Conservation (phyloP, 495 filamentous ascomycete species). For the Trichocladium antarcticum region DNA sequence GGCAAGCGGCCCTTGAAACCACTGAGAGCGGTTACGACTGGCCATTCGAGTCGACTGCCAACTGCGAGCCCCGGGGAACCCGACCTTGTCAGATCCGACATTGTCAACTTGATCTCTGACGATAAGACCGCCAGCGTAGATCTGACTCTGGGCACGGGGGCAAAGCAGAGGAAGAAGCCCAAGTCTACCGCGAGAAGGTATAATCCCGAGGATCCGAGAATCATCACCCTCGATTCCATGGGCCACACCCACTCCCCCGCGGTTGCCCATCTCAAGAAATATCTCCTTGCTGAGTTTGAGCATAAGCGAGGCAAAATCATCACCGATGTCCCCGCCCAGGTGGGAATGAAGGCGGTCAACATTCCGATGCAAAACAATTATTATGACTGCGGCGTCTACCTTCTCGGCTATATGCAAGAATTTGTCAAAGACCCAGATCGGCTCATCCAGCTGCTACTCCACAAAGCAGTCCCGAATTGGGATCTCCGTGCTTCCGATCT, state of each 20-base stretch:
- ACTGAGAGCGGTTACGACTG: conserved; percentile 9
- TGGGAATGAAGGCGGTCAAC: conserved; percentile 55
- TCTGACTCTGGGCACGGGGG: neutral
- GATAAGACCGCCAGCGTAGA: conserved; percentile 1
- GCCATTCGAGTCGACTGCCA: neutral
- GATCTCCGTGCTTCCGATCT: conserved; percentile 24
- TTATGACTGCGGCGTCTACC: conserved; percentile 80
- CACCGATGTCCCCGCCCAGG: conserved; percentile 38
- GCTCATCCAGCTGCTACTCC: conserved; percentile 40
- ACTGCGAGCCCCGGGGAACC: neutral
- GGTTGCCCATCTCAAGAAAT: conserved; percentile 58
- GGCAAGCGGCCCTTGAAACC: neutral
- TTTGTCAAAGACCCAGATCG: conserved; percentile 59
- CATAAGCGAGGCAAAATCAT: conserved; percentile 52
- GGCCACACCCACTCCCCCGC: conserved; percentile 48
- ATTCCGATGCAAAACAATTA: conserved; percentile 75
- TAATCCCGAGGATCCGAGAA: conserved; percentile 43
- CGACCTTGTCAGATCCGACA: conserved; percentile 13
- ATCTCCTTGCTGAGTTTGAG: conserved; percentile 60
- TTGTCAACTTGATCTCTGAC: conserved; percentile 11
- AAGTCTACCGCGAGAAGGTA: conserved; percentile 25
- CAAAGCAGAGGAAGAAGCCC: conserved; percentile 19
- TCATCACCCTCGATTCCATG: conserved; percentile 86
- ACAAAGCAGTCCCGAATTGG: conserved; percentile 26
- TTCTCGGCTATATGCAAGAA: conserved; percentile 70